Percentiles rank a stretch among this genome's conserved stretches.
These are phyloP conservation scores for Trichoderma gamsii DNA, from an alignment of 495 filamentous ascomycete genomes.

Conservation along the genomic window DNA sequence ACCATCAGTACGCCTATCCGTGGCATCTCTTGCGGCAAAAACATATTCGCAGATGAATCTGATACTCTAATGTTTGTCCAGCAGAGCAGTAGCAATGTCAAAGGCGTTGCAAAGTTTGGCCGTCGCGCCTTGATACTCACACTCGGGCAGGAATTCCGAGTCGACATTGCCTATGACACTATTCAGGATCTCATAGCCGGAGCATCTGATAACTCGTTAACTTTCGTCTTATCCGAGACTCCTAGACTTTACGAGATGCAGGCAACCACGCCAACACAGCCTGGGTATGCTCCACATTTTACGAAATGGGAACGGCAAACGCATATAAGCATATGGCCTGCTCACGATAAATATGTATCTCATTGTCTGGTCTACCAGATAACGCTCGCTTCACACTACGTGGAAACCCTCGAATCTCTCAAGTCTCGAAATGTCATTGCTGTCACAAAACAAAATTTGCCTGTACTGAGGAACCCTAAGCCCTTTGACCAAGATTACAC, in stretches of 20 bases:
- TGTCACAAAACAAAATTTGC: neutral
- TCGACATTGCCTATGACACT: constrained; percentile 11
- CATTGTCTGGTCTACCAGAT: constrained; percentile 15
- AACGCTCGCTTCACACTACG: neutral
- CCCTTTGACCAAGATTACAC: constrained; percentile 22
- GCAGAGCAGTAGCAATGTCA: neutral
- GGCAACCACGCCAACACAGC: neutral
- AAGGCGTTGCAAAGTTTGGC: constrained; percentile 6
- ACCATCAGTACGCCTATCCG: neutral
- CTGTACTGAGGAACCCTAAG: neutral
- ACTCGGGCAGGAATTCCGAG: neutral
- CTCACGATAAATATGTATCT: constrained; percentile 9
- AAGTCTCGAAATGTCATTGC: neutral
- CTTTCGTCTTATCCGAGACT: constrained; percentile 10
- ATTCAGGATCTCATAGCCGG: constrained; percentile 10
- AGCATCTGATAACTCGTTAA: neutral
- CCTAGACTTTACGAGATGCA: constrained; percentile 7
- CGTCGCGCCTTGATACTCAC: neutral
- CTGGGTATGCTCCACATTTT: neutral
- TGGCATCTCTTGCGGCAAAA: constrained; percentile 14
- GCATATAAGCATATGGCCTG: neutral
- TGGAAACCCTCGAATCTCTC: neutral
- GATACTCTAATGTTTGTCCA: constrained; percentile 4
- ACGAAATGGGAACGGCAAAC: constrained; percentile 2
- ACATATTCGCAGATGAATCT: neutral